A percentile compares a stretch with the other conserved stretches of the same genome.
Conservation (phyloP, 257 asterid genomes). For the Solanum lignicaule region DNA sequence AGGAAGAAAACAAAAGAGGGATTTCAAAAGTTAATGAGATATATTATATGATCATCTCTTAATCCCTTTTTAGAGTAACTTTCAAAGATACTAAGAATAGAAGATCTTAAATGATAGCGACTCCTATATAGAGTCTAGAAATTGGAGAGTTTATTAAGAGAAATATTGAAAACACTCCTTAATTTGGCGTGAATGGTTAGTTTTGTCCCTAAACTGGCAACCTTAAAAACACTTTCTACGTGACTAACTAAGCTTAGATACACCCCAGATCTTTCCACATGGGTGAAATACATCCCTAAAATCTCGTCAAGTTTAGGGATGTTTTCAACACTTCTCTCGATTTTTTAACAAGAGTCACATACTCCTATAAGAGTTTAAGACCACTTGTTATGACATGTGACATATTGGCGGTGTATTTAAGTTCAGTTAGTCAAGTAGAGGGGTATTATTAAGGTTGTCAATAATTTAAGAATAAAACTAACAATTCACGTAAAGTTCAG, state of each 20-base stretch:
- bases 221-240: neutral
- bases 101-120: neutral
- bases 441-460: neutral
- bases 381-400: neutral
- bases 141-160: no score
- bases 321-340: neutral
- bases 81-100: neutral
- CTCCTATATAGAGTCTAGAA: neutral
- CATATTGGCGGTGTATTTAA: rapidly evolving
- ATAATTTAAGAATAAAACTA: no score
- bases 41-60: neutral
- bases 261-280: neutral
- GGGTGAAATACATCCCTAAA: neutral
- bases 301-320: neutral
- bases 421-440: no score
- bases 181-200: no score
- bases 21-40: neutral
- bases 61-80: neutral
- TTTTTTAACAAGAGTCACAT: neutral
- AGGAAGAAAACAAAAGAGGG: neutral
- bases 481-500: no score
- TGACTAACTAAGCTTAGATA: neutral
- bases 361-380: neutral
- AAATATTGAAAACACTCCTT: neutral
- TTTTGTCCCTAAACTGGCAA: no score